Conservation (phyloP, 2,329 filamentous ascomycete genomes). For the Phoma sp. region DNA sequence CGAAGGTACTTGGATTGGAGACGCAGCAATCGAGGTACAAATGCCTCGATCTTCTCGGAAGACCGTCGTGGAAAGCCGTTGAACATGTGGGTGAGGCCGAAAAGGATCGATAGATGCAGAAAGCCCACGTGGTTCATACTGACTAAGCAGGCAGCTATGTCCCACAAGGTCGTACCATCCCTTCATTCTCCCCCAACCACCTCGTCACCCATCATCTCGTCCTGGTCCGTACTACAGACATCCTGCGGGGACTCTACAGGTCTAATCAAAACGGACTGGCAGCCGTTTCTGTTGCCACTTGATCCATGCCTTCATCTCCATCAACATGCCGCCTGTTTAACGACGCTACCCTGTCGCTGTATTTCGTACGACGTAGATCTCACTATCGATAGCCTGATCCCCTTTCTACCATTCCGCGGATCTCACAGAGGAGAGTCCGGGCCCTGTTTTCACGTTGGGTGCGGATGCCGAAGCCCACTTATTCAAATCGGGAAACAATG, state of each 20-base stretch:
- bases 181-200: slow-evolving; percentile 34
- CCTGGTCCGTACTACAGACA: slow-evolving; percentile 25
- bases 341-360: slow-evolving; percentile 21
- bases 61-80: background rate
- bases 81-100: slow-evolving; percentile 8
- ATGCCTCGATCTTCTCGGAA: background rate
- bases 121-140: slow-evolving; percentile 29
- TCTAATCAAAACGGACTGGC: slow-evolving; percentile 31
- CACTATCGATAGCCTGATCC: slow-evolving; percentile 2
- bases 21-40: background rate
- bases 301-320: slow-evolving; percentile 15
- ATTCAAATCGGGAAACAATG: slow-evolving; percentile 4
- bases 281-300: slow-evolving; percentile 30
- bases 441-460: background rate
- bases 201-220: slow-evolving; percentile 21
- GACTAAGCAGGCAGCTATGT: slow-evolving; percentile 18
- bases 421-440: background rate
- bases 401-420: slow-evolving; percentile 3
- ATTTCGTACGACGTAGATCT: slow-evolving; percentile 16
- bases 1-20: background rate
- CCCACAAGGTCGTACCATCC: slow-evolving; percentile 25
- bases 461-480: background rate
- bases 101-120: slow-evolving; percentile 14
- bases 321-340: slow-evolving; percentile 25
- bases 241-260: slow-evolving; percentile 24